Evolutionary conservation across 495 filamentous ascomycete species (phyloP).

Genomic region (Neurospora hispaniola): DNA sequence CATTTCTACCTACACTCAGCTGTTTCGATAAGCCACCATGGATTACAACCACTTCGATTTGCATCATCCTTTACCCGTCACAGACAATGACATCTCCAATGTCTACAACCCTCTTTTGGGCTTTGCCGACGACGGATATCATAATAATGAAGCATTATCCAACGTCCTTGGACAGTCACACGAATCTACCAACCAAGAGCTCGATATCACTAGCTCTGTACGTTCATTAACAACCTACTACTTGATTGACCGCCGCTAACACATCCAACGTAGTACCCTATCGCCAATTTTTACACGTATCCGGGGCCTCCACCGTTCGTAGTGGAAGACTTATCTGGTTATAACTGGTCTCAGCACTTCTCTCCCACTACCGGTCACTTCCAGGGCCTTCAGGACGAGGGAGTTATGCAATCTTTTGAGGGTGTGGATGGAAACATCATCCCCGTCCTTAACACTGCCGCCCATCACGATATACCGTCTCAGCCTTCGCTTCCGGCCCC

Average conservation of each 20-base stretch:
- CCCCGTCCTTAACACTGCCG: not conserved
- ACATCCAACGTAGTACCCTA: not conserved
- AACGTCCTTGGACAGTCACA: too few relatives aligned
- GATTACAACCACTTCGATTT: too few relatives aligned
- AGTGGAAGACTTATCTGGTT: not conserved
- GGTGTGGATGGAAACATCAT: not conserved
- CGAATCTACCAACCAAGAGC: not conserved
- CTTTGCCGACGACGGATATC: too few relatives aligned
- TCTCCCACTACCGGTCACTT: not conserved
- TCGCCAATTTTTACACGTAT: not conserved
- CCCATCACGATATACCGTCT: not conserved
- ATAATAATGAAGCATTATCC: too few relatives aligned
- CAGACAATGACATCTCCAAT: too few relatives aligned
- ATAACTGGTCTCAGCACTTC: not conserved
- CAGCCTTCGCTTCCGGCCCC: not conserved
- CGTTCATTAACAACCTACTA: not conserved
- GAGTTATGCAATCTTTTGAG: not conserved
- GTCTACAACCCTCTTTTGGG: too few relatives aligned
- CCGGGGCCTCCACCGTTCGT: not conserved
- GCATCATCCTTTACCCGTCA: too few relatives aligned
- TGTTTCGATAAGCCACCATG: too few relatives aligned
- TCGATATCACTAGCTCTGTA: not conserved
- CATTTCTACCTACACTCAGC: too few relatives aligned
- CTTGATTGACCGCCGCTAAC: not conserved
- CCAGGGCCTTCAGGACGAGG: accelerated